Conservation (phyloP, 2,329 filamentous ascomycete genomes). For the Amauroascus verrucosus region DNA sequence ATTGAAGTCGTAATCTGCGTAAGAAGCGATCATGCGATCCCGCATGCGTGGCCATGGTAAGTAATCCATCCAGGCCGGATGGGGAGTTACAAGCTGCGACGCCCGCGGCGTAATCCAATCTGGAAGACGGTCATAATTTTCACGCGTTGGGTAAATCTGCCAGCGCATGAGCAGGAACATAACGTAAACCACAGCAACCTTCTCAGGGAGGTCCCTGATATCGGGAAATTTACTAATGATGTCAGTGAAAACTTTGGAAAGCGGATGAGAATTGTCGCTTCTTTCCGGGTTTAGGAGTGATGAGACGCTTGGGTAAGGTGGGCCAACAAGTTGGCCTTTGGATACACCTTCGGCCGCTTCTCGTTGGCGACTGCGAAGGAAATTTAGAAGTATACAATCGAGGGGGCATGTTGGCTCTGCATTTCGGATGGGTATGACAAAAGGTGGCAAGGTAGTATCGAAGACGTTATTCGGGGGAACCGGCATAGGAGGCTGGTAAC, state of each 20-base stretch:
- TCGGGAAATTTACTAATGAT: constrained; percentile 76
- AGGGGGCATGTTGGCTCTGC: constrained; percentile 62
- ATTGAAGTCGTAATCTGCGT: constrained; percentile 56
- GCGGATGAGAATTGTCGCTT: constrained; percentile 56
- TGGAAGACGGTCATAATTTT: constrained; percentile 70
- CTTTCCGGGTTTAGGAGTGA: constrained; percentile 64
- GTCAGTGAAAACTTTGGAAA: constrained; percentile 77
- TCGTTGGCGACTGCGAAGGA: constrained; percentile 57
- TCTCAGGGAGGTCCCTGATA: constrained; percentile 66
- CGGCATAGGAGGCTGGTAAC: constrained; percentile 19
- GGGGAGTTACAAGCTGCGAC: constrained; percentile 55
- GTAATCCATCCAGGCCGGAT: constrained; percentile 76
- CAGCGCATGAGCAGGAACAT: constrained; percentile 85
- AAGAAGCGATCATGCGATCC: constrained; percentile 49
- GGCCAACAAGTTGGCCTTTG: constrained; percentile 58
- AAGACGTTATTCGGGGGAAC: constrained; percentile 2
- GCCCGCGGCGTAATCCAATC: constrained; percentile 59
- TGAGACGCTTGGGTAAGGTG: constrained; percentile 68
- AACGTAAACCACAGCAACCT: constrained; percentile 68
- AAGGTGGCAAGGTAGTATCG: constrained; percentile 24
- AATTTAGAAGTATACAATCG: constrained; percentile 69
- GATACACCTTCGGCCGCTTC: constrained; percentile 58
- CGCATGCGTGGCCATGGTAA: constrained; percentile 70
- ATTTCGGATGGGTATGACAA: constrained; percentile 46
- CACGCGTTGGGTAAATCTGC: constrained; percentile 67